Conservation (phyloP, 768 basidiomycete species). For the Gymnopilus dilepis region DNA sequence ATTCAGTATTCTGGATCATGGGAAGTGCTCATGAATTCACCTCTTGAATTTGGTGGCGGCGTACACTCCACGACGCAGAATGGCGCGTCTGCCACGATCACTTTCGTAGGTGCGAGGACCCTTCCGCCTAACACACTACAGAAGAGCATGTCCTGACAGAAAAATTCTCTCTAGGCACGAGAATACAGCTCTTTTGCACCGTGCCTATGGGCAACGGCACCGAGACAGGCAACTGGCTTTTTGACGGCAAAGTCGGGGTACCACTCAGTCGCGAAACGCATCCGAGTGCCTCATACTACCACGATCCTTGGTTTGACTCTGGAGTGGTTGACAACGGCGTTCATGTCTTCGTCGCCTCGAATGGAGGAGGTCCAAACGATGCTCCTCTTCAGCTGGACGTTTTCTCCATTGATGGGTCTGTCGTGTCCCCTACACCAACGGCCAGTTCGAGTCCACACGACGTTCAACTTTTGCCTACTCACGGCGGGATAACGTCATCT, state of each 20-base stretch:
- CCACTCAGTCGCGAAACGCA: conserved; percentile 8
- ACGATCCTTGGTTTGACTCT: conserved; percentile 23
- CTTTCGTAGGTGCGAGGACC: conserved; percentile 7
- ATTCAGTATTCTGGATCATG: conserved; percentile 13
- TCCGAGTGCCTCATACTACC: conserved; percentile 9
- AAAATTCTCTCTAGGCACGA: conserved; percentile 7
- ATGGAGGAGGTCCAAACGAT: conserved; percentile 13
- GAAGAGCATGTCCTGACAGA: too few relatives aligned
- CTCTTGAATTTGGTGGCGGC: conserved; percentile 4
- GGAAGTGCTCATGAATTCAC: conserved; percentile 8
- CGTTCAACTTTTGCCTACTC: background rate
- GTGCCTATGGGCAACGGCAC: conserved; percentile 7
- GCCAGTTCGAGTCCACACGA: background rate
- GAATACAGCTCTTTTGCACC: conserved; percentile 15
- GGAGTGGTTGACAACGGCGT: conserved; percentile 6
- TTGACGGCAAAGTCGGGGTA: conserved; percentile 8
- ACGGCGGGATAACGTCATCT: background rate
- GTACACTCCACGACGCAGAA: conserved; percentile 8
- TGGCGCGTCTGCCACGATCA: conserved; percentile 15
- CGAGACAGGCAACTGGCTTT: conserved; percentile 2
- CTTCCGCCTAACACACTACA: too few relatives aligned
- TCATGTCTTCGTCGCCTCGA: conserved; percentile 16
- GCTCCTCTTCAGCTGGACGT: conserved; percentile 19
- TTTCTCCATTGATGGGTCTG: conserved; percentile 16
- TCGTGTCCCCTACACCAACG: background rate